Conservation (phyloP, 352 stramenopile genomes). For the Phytophthora litchii region DNA sequence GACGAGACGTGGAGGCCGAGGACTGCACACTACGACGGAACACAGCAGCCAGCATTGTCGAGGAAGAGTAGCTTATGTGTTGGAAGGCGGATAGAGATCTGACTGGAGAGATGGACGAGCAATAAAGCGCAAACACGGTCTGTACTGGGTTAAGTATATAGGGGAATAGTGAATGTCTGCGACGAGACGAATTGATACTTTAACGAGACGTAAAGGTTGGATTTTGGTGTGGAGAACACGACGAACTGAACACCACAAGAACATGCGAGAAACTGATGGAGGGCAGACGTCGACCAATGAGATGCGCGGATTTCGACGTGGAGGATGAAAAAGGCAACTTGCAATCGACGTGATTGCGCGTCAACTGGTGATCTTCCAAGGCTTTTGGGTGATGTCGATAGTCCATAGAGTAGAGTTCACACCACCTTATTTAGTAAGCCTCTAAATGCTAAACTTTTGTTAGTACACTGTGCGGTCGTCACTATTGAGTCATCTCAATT, state of each 20-base stretch:
- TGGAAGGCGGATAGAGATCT: conserved; percentile 27
- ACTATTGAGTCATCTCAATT: too few species aligned
- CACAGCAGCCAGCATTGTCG: conserved; percentile 48
- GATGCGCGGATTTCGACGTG: not conserved
- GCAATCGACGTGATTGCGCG: conserved; percentile 12
- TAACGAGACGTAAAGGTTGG: not conserved
- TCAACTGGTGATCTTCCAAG: not conserved
- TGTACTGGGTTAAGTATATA: conserved; percentile 5
- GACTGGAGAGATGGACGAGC: conserved; percentile 11
- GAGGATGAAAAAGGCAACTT: not conserved
- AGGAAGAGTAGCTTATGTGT: not conserved
- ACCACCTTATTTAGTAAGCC: not conserved
- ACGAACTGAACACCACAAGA: conserved; percentile 18
- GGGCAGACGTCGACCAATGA: conserved; percentile 16
- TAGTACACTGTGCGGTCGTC: not conserved
- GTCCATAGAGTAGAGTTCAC: not conserved
- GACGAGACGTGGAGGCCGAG: conserved; percentile 12
- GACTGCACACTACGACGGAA: conserved; percentile 32
- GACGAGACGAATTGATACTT: conserved; percentile 24
- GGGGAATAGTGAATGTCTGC: conserved; percentile 2
- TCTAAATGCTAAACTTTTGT: not conserved
- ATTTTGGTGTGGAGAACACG: conserved; percentile 18
- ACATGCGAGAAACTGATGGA: conserved; percentile 14
- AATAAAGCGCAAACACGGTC: conserved; percentile 17
- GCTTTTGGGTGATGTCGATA: not conserved